Conservation (phyloP, 2,329 filamentous ascomycete genomes). For the Dryadomyces quercus-mongolicae region DNA sequence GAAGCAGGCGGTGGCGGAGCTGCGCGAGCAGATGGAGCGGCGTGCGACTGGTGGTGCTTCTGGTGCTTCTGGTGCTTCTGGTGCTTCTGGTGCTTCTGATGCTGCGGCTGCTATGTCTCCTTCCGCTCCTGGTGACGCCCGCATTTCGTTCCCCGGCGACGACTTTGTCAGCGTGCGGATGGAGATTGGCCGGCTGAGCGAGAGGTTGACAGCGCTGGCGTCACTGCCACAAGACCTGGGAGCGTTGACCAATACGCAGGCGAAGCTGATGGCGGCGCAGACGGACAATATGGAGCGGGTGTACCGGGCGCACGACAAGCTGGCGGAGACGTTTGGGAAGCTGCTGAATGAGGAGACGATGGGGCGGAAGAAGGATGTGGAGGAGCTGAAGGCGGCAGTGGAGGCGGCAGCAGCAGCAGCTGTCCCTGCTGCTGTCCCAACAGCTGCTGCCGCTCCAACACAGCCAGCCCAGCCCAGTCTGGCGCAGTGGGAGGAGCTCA, state of each 20-base stretch:
- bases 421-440: no score
- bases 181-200: slow-evolving; percentile 7
- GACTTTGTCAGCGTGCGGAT: slow-evolving; percentile 9
- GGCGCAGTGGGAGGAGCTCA: no score
- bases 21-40: not conserved
- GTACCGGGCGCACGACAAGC: not conserved
- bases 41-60: no score
- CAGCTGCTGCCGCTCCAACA: no score
- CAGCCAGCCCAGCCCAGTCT: no score
- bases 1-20: not conserved
- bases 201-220: slow-evolving; percentile 2
- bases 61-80: no score
- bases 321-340: slow-evolving; percentile 2
- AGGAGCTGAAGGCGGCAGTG: slow-evolving; percentile 1
- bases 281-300: not conserved
- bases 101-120: no score
- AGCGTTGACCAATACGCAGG: not conserved
- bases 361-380: not conserved
- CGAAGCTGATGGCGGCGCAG: not conserved
- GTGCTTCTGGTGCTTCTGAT: no score
- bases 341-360: not conserved
- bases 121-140: no score
- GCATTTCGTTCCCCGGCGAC: slow-evolving; percentile 8
- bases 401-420: not conserved
- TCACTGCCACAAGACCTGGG: not conserved